Evolutionary conservation across 345 rosid species (phyloP).

Genomic region (Eucalyptus sp.): DNA sequence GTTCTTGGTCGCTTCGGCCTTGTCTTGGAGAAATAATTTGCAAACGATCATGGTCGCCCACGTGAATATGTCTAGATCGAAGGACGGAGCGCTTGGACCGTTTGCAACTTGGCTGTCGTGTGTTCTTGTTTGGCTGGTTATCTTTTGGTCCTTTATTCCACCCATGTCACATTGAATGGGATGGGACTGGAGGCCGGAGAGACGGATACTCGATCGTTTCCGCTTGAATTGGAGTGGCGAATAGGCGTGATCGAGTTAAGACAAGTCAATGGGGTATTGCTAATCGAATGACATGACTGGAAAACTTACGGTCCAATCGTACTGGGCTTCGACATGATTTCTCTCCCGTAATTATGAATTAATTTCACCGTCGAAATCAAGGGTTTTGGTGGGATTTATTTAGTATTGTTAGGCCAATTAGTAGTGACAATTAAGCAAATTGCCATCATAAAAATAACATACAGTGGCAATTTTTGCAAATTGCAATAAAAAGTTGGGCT

Average conservation of each 20-base stretch:
- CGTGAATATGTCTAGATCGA: not conserved
- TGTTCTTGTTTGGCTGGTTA: not conserved
- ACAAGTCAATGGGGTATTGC: not conserved
- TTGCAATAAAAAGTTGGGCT: too few relatives aligned
- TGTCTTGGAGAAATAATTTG: not conserved
- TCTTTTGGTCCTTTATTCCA: not conserved
- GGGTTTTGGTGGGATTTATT: not conserved
- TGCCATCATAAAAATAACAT: too few relatives aligned
- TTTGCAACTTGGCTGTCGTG: not conserved
- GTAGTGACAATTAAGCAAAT: not conserved
- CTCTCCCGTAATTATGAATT: fast-evolving
- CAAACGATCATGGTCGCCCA: not conserved
- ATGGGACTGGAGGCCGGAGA: not conserved
- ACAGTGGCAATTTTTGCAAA: too few relatives aligned
- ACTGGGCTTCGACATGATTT: fast-evolving
- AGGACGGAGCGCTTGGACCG: not conserved
- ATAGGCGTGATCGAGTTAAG: fast-evolving
- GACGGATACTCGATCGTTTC: fast-evolving
- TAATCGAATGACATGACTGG: fast-evolving
- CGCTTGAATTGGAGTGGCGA: not conserved
- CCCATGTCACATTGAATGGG: not conserved
- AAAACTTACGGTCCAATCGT: fast-evolving
- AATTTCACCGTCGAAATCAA: not conserved
- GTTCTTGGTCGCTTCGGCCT: not conserved
- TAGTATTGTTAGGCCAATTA: not conserved